phyloP scores from a whole-genome alignment of 129 eudicot species.

The Flaveria sonorensis region DNA sequence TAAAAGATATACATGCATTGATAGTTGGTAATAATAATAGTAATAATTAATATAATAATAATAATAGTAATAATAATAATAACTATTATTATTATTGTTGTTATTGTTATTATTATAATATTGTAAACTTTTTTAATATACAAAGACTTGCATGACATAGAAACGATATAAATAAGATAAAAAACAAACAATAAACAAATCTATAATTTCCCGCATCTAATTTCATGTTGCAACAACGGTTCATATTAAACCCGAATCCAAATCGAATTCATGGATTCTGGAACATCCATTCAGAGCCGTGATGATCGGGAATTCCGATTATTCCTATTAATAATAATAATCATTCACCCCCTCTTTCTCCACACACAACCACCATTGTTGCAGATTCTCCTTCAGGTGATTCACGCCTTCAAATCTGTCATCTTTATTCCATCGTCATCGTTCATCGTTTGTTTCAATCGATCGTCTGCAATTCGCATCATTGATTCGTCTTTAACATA shows the following conservation, averaged over 20 bases:
- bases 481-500: too few species aligned
- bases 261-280: background rate
- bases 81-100: too few species aligned
- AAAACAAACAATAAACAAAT: background rate
- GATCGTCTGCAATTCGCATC: slow-evolving; percentile 1
- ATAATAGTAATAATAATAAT: too few species aligned
- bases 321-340: background rate
- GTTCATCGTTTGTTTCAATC: background rate
- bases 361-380: background rate
- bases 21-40: too few species aligned
- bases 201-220: background rate
- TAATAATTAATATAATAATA: too few species aligned
- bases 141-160: too few species aligned
- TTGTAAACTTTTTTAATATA: too few species aligned
- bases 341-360: background rate
- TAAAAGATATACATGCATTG: too few species aligned
- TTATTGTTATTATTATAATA: too few species aligned
- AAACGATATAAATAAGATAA: too few species aligned
- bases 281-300: slow-evolving; percentile 24
- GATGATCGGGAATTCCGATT: slow-evolving; percentile 21
- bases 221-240: slow-evolving; percentile 16
- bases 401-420: background rate
- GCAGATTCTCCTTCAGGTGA: slow-evolving; percentile 25
- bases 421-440: background rate
- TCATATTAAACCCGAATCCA: slow-evolving; percentile 28